A percentile compares a stretch with the other conserved stretches of the same genome.
These are phyloP conservation scores for Dendrocalamus sinicus DNA, from an alignment of 176 grass and related monocot species.

Conservation along the genomic window DNA sequence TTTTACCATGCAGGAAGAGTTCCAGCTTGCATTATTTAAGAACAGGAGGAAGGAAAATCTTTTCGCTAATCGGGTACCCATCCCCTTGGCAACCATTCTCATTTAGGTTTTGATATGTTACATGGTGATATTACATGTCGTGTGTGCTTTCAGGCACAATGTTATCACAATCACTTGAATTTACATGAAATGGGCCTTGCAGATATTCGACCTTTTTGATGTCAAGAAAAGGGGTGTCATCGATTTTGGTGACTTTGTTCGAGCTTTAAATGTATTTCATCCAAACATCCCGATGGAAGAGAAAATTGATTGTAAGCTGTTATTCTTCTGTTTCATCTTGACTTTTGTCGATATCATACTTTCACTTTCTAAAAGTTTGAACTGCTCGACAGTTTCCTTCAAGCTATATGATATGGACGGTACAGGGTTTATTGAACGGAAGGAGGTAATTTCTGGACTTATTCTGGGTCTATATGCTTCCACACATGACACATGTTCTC, in stretches of 20 bases:
- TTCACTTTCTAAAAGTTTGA: slow-evolving; percentile 35
- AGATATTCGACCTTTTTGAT: slow-evolving; percentile 98
- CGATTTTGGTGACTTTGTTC: slow-evolving; percentile 96
- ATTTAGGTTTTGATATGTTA: slow-evolving; percentile 7
- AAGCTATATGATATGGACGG: slow-evolving; percentile 94
- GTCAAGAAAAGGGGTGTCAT: slow-evolving; percentile 88
- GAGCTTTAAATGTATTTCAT: slow-evolving; percentile 92
- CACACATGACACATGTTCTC: neutral
- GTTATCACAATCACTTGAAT: slow-evolving; percentile 34
- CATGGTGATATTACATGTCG: neutral
- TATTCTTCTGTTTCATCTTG: slow-evolving; percentile 12
- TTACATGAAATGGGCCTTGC: slow-evolving; percentile 38
- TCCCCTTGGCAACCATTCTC: slow-evolving; percentile 26
- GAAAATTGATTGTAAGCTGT: slow-evolving; percentile 92
- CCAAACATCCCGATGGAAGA: slow-evolving; percentile 89
- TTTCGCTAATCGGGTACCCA: slow-evolving; percentile 83
- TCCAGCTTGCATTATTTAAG: slow-evolving; percentile 95
- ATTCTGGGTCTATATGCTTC: slow-evolving; percentile 17
- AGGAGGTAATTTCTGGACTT: slow-evolving; percentile 64
- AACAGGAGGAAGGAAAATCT: slow-evolving; percentile 92
- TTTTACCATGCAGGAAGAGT: slow-evolving; percentile 74
- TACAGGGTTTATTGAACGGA: slow-evolving; percentile 89
- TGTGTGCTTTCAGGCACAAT: neutral
- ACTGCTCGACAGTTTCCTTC: slow-evolving; percentile 72
- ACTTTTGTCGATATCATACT: slow-evolving; percentile 15